Base-by-base conservation (phyloP, 2,329 filamentous ascomycete species). In the Exutisphaerella laricina region DNA sequence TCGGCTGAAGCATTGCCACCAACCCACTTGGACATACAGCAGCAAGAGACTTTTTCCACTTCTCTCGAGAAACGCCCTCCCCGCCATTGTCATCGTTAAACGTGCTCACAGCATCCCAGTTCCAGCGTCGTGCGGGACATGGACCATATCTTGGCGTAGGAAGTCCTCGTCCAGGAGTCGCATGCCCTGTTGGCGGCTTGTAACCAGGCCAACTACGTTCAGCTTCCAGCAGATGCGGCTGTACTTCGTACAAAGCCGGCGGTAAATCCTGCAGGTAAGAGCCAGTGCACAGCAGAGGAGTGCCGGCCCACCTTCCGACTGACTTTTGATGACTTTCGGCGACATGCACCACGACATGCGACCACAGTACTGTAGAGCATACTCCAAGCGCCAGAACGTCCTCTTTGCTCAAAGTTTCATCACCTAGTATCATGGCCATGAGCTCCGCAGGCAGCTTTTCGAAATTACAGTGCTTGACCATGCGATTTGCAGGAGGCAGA, bases 361-460 rank as follows among this genome's bases (percentile, higher is more conserved):
- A 14, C 45, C 40, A 48, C 5, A 48, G 45, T 6, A 31, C 37
- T n/a, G 8, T 13, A 9, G 45, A 48, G 36, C 36, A 48, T 7
- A 43, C 8, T 4, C 45, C 45, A 14, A 48, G 26, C 6, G 40
- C 36, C 22, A 44, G 3, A n/a, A 40, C 14, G 20, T 48, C 35
- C n/a, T 28, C 9, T 7, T 20, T 8, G 3, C 13, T 13, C 4
- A 48, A 22, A 13, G 17, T 31, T 6, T 43, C 13, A 8, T 21
- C 28, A 4, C 42, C 22, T 10, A 48, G 16, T 13, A 29, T 20
- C 12, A 32, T 21, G 2, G n/a, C n/a, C n/a, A 44, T n/a, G 4
- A 48, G 17, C 32, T 48, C 40, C 6, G 35, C 36, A 9, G 45
- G 45, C 13, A 48, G 13, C 21, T 21, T 9, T 20, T 48, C 45